A percentile compares a stretch with the other conserved stretches of the same genome.
These are phyloP conservation scores for Naganishia randhawae DNA, from an alignment of 768 basidiomycete species.

Conservation along the genomic window DNA sequence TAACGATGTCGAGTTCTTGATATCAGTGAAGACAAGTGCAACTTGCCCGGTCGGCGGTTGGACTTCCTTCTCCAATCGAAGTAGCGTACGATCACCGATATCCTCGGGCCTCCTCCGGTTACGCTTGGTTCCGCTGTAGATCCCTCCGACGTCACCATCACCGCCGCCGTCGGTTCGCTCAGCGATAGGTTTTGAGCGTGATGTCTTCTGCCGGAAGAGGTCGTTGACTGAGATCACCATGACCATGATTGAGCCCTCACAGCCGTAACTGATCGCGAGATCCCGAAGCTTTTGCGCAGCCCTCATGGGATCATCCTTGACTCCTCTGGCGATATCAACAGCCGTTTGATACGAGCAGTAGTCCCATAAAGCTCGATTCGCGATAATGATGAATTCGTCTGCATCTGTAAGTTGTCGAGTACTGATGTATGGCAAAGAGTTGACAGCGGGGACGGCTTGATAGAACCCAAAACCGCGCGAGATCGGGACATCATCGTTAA, in stretches of 20 bases:
- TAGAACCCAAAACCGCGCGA: slow-evolving; percentile 94
- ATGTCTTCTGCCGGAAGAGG: slow-evolving; percentile 59
- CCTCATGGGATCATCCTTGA: slow-evolving; percentile 69
- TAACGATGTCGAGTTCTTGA: slow-evolving; percentile 89
- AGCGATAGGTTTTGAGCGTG: slow-evolving; percentile 48
- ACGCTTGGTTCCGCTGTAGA: slow-evolving; percentile 33
- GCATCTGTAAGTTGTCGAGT: slow-evolving; percentile 67
- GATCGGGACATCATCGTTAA: slow-evolving; percentile 86
- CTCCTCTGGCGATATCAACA: slow-evolving; percentile 84
- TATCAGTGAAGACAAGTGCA: slow-evolving; percentile 95
- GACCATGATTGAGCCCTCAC: slow-evolving; percentile 90
- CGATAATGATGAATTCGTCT: slow-evolving; percentile 96
- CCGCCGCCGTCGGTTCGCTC: slow-evolving; percentile 55
- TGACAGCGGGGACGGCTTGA: slow-evolving; percentile 81
- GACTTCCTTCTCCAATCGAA: slow-evolving; percentile 67
- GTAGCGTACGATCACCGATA: slow-evolving; percentile 51
- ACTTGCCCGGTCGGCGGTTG: slow-evolving; percentile 79
- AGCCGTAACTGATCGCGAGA: slow-evolving; percentile 93
- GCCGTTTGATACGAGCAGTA: slow-evolving; percentile 91
- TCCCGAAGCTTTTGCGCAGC: slow-evolving; percentile 96
- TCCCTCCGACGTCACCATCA: slow-evolving; percentile 51
- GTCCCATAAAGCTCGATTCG: slow-evolving; percentile 89
- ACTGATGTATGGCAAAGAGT: slow-evolving; percentile 76
- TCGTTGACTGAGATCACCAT: slow-evolving; percentile 88
- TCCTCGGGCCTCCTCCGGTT: slow-evolving; percentile 42